phyloP scores from a whole-genome alignment of 352 stramenopile genomes.

The Pythium monospermum region DNA sequence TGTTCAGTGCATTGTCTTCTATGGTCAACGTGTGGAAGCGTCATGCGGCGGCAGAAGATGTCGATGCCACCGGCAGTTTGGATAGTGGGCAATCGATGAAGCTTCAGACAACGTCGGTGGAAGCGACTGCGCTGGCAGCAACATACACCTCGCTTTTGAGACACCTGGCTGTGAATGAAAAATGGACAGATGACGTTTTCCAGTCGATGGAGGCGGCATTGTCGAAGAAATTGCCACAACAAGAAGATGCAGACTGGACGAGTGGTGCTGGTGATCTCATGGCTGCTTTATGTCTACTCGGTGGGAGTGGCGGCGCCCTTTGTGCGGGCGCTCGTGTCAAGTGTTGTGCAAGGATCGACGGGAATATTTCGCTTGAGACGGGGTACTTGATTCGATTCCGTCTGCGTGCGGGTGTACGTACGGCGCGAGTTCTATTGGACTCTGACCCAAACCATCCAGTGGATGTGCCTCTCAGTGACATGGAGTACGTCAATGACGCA shows the following conservation, averaged over 20 bases:
- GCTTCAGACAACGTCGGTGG: conserved; percentile 42
- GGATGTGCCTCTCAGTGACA: conserved; percentile 47
- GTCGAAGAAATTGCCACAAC: not conserved
- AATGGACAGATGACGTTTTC: conserved; percentile 5
- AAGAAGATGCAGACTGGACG: not conserved
- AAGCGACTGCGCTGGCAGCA: conserved; percentile 32
- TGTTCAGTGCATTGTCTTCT: no score
- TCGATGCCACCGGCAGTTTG: no score
- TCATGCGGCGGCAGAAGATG: no score
- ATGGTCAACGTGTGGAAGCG: no score
- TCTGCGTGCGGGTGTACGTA: no score
- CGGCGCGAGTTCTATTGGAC: conserved; percentile 65
- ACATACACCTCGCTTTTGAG: conserved; percentile 56
- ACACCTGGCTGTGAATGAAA: conserved; percentile 4
- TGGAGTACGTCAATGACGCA: conserved; percentile 40
- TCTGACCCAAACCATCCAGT: conserved; percentile 46
- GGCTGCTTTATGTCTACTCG: conserved; percentile 47
- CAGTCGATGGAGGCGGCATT: conserved; percentile 8
- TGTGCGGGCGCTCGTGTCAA: conserved; percentile 54
- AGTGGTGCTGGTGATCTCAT: conserved; percentile 24
- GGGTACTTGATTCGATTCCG: conserved; percentile 63
- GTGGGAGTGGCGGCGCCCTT: conserved; percentile 44
- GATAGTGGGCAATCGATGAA: no score
- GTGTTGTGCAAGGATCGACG: conserved; percentile 70
- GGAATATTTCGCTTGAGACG: conserved; percentile 65